A percentile compares a stretch with the other conserved stretches of the same genome.
phyloP scores from a whole-genome alignment of 2,329 filamentous ascomycete species.

The Cercospora nicotianae region DNA sequence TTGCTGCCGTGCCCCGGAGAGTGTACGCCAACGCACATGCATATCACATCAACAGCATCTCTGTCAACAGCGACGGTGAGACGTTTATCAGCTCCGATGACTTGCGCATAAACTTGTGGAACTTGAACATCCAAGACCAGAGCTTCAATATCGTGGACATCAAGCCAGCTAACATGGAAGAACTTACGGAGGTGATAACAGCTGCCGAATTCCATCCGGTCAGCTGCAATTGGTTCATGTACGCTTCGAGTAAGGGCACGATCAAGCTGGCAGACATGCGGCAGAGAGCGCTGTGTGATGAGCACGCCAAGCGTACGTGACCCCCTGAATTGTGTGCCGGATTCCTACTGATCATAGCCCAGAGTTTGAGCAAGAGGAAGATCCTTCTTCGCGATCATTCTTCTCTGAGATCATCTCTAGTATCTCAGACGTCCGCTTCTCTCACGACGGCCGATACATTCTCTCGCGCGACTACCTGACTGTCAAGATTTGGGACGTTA shows the following conservation, averaged over 20 bases:
- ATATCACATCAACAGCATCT: slow-evolving; percentile 99
- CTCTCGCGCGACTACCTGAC: slow-evolving; percentile 96
- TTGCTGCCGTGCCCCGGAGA: slow-evolving; percentile 90
- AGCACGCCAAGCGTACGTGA: slow-evolving; percentile 81
- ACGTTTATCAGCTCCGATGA: slow-evolving; percentile 99
- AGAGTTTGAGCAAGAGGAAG: slow-evolving; percentile 99
- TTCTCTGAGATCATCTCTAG: slow-evolving; percentile 99
- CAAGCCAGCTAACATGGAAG: slow-evolving; percentile 99
- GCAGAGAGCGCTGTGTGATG: slow-evolving; percentile 91
- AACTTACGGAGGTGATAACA: slow-evolving; percentile 97
- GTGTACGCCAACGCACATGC: slow-evolving; percentile 98
- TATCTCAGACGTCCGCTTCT: slow-evolving; percentile 98
- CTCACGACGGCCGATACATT: slow-evolving; percentile 93
- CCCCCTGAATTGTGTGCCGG: not conserved
- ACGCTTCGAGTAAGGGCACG: slow-evolving; percentile 96
- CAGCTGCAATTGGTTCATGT: slow-evolving; percentile 99
- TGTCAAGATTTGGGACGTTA: slow-evolving; percentile 99
- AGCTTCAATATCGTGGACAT: slow-evolving; percentile 99
- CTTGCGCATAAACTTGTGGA: slow-evolving; percentile 96
- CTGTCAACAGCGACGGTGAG: slow-evolving; percentile 99
- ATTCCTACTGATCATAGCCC: slow-evolving; percentile 25
- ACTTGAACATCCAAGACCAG: slow-evolving; percentile 97
- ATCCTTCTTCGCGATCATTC: slow-evolving; percentile 93
- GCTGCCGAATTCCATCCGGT: slow-evolving; percentile 95
- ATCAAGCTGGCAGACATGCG: slow-evolving; percentile 99